phyloP scores from a whole-genome alignment of 768 basidiomycete species.

The Symmetrospora coprosmae region DNA sequence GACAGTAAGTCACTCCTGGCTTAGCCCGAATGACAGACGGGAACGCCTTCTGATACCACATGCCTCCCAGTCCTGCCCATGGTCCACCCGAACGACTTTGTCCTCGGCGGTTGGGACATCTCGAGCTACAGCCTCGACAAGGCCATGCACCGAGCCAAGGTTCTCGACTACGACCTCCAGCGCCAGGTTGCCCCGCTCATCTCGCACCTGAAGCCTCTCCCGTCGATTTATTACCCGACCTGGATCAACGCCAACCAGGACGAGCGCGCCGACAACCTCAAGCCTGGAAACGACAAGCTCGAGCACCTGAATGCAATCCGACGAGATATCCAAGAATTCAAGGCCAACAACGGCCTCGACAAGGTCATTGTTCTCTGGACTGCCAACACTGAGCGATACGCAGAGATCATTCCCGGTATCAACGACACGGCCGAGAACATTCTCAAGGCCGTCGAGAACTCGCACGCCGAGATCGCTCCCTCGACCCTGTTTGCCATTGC shows the following conservation, averaged over 20 bases:
- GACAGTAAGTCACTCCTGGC: conserved; percentile 95
- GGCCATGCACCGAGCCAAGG: conserved; percentile 84
- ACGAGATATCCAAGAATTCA: conserved; percentile 86
- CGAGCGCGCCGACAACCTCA: conserved; percentile 82
- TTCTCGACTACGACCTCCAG: conserved; percentile 91
- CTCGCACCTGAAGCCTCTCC: conserved; percentile 65
- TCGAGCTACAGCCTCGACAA: conserved; percentile 68
- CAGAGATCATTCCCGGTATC: conserved; percentile 80
- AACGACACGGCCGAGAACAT: conserved; percentile 88
- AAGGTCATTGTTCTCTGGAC: conserved; percentile 95
- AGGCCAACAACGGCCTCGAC: conserved; percentile 63
- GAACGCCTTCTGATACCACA: conserved; percentile 50
- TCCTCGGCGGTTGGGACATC: conserved; percentile 91
- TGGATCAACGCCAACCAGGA: conserved; percentile 70
- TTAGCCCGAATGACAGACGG: conserved; percentile 93
- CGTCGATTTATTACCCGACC: conserved; percentile 59
- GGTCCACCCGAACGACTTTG: conserved; percentile 75
- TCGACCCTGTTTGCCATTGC: conserved; percentile 92
- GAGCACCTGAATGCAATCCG: conserved; percentile 82
- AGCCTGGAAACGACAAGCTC: conserved; percentile 73
- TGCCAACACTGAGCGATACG: conserved; percentile 92
- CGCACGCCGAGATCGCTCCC: conserved; percentile 88
- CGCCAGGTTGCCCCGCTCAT: conserved; percentile 81
- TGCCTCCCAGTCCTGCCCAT: conserved; percentile 65
- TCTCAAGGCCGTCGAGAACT: conserved; percentile 61